Conservation (phyloP, 139 green algal species). For the Chlamydomonas sphaeroides region DNA sequence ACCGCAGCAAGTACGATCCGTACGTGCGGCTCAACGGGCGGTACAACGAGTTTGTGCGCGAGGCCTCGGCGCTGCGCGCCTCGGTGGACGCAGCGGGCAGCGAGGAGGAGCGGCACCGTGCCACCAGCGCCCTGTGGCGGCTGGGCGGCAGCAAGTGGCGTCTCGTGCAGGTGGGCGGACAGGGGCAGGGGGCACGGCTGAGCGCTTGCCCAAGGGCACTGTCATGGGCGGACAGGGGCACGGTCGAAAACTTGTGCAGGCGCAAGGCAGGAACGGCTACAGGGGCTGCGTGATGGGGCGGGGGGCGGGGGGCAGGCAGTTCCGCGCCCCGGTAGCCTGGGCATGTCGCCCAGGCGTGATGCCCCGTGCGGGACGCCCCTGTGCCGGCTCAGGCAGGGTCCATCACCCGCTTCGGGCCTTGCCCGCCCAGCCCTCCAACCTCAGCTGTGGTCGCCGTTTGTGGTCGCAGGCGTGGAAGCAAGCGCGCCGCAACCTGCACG, state of each 20-base stretch:
- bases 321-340: too few relatives aligned
- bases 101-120: not conserved
- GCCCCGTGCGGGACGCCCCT: too few relatives aligned
- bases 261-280: not conserved
- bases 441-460: not conserved
- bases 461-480: conserved; percentile 19
- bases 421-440: not conserved
- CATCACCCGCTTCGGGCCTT: not conserved
- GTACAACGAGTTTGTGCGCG: conserved; percentile 9
- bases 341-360: too few relatives aligned
- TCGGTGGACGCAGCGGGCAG: conserved; percentile 1
- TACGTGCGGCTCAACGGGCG: conserved; percentile 29
- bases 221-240: not conserved
- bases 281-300: too few relatives aligned
- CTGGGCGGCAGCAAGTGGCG: conserved; percentile 21
- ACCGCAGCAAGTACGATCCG: conserved; percentile 25
- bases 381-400: too few relatives aligned
- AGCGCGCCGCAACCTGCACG: conserved; percentile 23
- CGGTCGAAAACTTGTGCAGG: not conserved
- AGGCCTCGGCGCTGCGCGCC: not conserved
- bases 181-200: not conserved
- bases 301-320: too few relatives aligned
- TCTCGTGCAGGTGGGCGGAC: conserved; percentile 8
- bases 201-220: not conserved
- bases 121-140: conserved; percentile 14